Evolutionary conservation across 2,329 filamentous ascomycete genomes (phyloP), one percentile per base, ranked within the genome.

Genomic region (Gyromitra esculenta): DNA sequence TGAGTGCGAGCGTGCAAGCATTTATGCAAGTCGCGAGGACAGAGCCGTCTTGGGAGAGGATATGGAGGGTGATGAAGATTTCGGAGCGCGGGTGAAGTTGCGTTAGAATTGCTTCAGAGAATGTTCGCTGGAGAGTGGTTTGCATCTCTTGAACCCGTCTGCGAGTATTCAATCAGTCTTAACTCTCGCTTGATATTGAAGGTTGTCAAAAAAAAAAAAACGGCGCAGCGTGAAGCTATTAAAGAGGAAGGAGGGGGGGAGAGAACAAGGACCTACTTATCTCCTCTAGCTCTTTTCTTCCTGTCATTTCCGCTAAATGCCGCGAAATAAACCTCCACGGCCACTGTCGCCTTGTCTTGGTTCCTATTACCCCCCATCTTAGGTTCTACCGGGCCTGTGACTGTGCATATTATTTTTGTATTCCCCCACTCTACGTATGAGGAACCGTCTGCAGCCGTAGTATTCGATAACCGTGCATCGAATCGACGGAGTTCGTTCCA

Each of bases 401-500:
- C 91, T 31, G 94, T 93, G 84, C 95, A 97, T 85, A 98, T 92
- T 80, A 99, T 91, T 83, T 97, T 96, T 25, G 96, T 99, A 85
- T 98, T 97, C 81, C 96, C 96, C 91, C 97, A 97, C 83, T 97
- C 93, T 75, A 98, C 89, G 84, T 97, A 97, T 77, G 91, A 93
- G 57, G 92, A 97, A 45, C 96, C 96, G 81, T 98, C 96, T 71
- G 94, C 94, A 77, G 94, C 91, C 11, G 79, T 76, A 84, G 97
- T 96, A 0, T 94, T 97, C 78, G 91, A 92, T 82, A 99, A 94
- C 84, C 96, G 92, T 62, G 92, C 95, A 82, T 93, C 90, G 65
- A 97, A 88, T 6, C 93, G 90, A 37, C 96, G 93, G 50, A 99
- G 89, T 84, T 99, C 96, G 85, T 99, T 98, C 96, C 96, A 99